phyloP scores from a whole-genome alignment of 2,329 filamentous ascomycete genomes.

The Trichoderma aggressivum region DNA sequence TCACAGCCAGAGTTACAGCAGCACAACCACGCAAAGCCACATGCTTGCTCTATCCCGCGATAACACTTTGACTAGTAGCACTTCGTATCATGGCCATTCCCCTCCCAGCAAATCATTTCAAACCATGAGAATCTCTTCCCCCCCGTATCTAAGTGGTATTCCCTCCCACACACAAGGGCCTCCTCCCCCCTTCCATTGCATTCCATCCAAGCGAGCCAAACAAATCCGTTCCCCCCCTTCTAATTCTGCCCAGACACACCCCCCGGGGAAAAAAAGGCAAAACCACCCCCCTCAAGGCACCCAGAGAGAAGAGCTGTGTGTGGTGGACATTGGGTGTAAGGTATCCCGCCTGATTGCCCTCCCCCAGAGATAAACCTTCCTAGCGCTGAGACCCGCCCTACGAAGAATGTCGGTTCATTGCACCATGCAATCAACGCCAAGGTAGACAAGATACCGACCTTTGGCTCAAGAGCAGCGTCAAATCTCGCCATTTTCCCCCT shows the following conservation, averaged over 20 bases:
- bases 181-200: not conserved
- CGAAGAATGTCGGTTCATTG: not conserved
- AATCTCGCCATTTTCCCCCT: not conserved
- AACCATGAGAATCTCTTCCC: not conserved
- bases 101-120: not conserved
- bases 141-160: not conserved
- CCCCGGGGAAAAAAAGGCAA: not conserved
- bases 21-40: not conserved
- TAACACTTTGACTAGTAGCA: not conserved
- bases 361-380: conserved; percentile 15
- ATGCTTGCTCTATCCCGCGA: not conserved
- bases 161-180: not conserved
- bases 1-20: conserved; percentile 6
- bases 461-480: not conserved
- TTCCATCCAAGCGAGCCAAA: conserved; percentile 16
- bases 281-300: not conserved
- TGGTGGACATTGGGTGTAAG: not conserved
- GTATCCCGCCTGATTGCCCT: not conserved
- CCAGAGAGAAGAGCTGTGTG: not conserved
- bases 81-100: conserved; percentile 4
- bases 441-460: not conserved
- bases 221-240: not conserved
- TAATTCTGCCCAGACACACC: not conserved
- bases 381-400: conserved; percentile 8
- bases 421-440: conserved; percentile 3